These are phyloP conservation scores for Trichoderma gracile DNA, from an alignment of 2,329 filamentous ascomycete genomes.

Conservation along the genomic window DNA sequence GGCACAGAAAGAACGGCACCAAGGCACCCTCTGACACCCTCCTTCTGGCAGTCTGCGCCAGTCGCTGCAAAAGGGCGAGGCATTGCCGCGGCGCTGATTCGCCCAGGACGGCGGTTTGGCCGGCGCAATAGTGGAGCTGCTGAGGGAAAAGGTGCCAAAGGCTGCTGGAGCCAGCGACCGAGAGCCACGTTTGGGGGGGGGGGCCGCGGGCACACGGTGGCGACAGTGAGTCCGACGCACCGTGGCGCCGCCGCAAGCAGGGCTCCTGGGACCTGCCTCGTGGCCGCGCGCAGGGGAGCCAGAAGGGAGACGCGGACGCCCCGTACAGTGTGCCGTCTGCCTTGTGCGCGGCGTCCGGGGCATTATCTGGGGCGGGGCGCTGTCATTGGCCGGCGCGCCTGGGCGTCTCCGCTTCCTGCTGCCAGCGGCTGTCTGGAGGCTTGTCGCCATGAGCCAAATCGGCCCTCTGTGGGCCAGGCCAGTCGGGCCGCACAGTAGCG, in stretches of 20 bases:
- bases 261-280: not conserved
- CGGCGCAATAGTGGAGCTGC: conserved; percentile 59
- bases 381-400: not conserved
- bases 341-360: conserved; percentile 10
- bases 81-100: conserved; percentile 38
- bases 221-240: not conserved
- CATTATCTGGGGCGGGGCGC: conserved; percentile 15
- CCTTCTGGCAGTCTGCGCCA: not conserved
- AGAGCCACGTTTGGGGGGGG: conserved; percentile 9
- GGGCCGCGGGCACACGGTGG: conserved; percentile 18
- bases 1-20: too few relatives aligned
- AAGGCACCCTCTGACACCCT: too few relatives aligned
- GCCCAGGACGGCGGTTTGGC: conserved; percentile 54
- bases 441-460: conserved; percentile 5
- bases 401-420: conserved; percentile 1
- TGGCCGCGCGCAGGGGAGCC: too few relatives aligned
- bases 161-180: conserved; percentile 24
- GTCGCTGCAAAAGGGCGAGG: conserved; percentile 29
- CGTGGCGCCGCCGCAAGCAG: conserved; percentile 24
- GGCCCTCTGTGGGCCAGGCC: conserved; percentile 14
- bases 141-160: conserved; percentile 24
- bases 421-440: not conserved
- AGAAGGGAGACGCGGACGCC: not conserved
- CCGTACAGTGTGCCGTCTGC: conserved; percentile 3
- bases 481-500: conserved; percentile 30